Evolutionary conservation across 805 yeast species (phyloP).

Genomic region (Teunomyces cretensis): DNA sequence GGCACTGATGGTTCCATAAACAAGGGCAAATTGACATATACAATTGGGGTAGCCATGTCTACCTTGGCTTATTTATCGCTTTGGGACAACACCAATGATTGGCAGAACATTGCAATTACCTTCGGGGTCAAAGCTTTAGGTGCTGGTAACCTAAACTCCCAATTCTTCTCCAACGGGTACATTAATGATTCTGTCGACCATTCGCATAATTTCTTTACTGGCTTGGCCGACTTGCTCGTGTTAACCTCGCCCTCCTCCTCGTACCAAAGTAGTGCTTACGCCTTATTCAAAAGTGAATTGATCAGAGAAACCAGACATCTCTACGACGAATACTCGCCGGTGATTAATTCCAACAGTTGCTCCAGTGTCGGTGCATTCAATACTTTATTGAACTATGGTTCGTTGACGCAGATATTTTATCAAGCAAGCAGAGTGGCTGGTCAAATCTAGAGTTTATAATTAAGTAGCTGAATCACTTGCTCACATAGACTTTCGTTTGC

Average conservation of each 20-base stretch:
- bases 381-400: conserved; percentile 16
- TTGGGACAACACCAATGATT: conserved; percentile 13
- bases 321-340: conserved; percentile 13
- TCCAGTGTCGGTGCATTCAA: conserved; percentile 7
- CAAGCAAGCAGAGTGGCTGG: conserved; percentile 13
- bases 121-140: conserved; percentile 9
- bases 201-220: conserved; percentile 21
- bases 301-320: conserved; percentile 21
- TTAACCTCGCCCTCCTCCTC: conserved; percentile 13
- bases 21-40: conserved; percentile 28
- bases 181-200: conserved; percentile 24
- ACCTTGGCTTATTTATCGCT: conserved; percentile 17
- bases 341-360: conserved; percentile 8
- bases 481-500: conserved; percentile 16
- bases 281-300: conserved; percentile 15
- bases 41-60: conserved; percentile 23
- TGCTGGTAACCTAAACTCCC: conserved; percentile 14
- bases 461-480: background rate
- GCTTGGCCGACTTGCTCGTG: conserved; percentile 19
- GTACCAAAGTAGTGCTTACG: conserved; percentile 18
- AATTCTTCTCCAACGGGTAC: conserved; percentile 19
- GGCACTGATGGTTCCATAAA: conserved; percentile 16
- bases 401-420: conserved; percentile 20
- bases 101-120: conserved; percentile 18
- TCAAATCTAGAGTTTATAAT: conserved; percentile 4